A percentile compares a stretch with the other conserved stretches of the same genome.
phyloP scores from a whole-genome alignment of 2,329 filamentous ascomycete species.

The Neoarthrinium moseri region DNA sequence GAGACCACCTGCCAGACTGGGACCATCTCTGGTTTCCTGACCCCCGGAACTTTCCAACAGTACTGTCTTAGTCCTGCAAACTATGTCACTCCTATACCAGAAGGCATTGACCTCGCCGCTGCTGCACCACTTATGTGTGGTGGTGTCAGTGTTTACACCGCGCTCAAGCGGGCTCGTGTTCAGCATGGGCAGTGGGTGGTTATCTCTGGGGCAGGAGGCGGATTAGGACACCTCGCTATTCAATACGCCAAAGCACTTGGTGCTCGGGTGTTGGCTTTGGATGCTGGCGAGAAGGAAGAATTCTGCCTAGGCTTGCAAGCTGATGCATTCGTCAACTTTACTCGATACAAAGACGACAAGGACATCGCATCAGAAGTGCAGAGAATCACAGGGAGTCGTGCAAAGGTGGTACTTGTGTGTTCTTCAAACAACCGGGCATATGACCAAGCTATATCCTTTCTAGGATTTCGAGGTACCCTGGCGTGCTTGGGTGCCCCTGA shows the following conservation, averaged over 20 bases:
- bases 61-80: constrained; percentile 62
- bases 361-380: constrained; percentile 54
- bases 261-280: constrained; percentile 64
- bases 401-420: constrained; percentile 59
- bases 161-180: constrained; percentile 59
- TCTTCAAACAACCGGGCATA: constrained; percentile 49
- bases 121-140: constrained; percentile 69
- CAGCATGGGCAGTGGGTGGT: constrained; percentile 60
- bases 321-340: constrained; percentile 65
- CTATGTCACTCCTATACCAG: constrained; percentile 71
- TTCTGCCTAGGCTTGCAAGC: constrained; percentile 60
- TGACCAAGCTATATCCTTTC: constrained; percentile 42
- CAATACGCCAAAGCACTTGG: constrained; percentile 47
- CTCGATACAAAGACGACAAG: constrained; percentile 41
- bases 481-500: constrained; percentile 53
- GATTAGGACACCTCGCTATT: constrained; percentile 55
- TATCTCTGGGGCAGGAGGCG: constrained; percentile 60
- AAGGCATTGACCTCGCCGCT: constrained; percentile 53
- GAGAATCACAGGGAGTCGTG: constrained; percentile 56
- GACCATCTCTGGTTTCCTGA: constrained; percentile 65
- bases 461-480: constrained; percentile 47
- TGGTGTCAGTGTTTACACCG: constrained; percentile 66
- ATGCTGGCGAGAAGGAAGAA: constrained; percentile 59
- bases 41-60: constrained; percentile 72
- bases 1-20: constrained; percentile 64